Conservation (phyloP, 768 basidiomycete species). For the Hydnomerulius pinastri region DNA sequence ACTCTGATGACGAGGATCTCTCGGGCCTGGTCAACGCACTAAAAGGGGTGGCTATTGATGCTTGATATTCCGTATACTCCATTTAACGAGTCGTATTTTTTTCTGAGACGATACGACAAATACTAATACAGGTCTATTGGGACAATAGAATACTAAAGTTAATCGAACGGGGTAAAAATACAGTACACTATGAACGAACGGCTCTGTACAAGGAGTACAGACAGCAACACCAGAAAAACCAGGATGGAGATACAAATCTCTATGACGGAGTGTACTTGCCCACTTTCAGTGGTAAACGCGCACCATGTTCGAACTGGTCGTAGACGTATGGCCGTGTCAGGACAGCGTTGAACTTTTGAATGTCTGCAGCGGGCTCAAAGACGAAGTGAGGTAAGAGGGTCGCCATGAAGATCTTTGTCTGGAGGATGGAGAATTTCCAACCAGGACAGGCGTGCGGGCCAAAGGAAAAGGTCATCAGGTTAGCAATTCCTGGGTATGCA, state of each 20-base stretch:
- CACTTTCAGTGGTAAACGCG: constrained; percentile 42
- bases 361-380: constrained; percentile 45
- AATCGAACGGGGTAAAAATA: constrained; percentile 1
- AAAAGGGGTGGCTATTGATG: constrained; percentile 11
- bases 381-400: constrained; percentile 46
- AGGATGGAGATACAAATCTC: not conserved
- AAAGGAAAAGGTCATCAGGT: constrained; percentile 55
- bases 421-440: constrained; percentile 46
- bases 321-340: constrained; percentile 51
- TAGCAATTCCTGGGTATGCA: constrained; percentile 47
- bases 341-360: constrained; percentile 50
- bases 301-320: constrained; percentile 40
- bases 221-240: not conserved
- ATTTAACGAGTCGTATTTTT: not conserved
- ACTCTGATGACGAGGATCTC: constrained; percentile 8
- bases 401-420: constrained; percentile 54
- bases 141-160: not conserved
- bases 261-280: constrained; percentile 5
- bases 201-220: not conserved
- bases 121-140: not conserved
- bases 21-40: constrained; percentile 12
- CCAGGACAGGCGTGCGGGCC: constrained; percentile 54
- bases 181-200: not conserved
- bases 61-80: not conserved
- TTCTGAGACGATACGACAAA: not conserved